Percentiles rank a stretch among this genome's conserved stretches.
phyloP scores from a whole-genome alignment of 192 early-diverging fungal species.

The Coemansia sp. region DNA sequence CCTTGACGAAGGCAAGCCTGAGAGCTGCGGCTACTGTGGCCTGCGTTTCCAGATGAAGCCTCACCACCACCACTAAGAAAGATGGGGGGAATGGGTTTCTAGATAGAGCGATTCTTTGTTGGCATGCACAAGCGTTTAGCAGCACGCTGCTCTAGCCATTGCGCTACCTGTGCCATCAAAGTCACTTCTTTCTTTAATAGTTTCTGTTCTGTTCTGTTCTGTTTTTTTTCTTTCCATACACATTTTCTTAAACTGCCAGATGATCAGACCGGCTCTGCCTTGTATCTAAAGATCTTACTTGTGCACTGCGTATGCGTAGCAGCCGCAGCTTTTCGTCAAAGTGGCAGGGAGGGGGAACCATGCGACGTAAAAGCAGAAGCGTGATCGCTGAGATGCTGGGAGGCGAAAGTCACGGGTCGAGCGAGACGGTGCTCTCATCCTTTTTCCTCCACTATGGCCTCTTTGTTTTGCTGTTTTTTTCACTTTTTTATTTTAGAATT shows the following conservation, averaged over 20 bases:
- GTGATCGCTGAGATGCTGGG: background rate
- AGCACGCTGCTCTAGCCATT: background rate
- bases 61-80: conserved; percentile 58
- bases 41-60: conserved; percentile 74
- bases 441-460: background rate
- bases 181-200: background rate
- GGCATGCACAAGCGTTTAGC: background rate
- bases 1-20: conserved; percentile 60
- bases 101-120: background rate
- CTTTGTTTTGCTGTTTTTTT: background rate
- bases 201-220: background rate
- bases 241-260: background rate
- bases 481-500: conserved; percentile 3
- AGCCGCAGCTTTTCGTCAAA: no score
- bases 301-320: no score
- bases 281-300: background rate
- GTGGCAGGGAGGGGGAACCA: background rate
- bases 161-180: background rate
- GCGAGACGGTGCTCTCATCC: background rate
- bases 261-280: background rate
- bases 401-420: background rate
- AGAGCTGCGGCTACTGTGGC: conserved; percentile 82
- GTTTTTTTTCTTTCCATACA: background rate
- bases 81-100: background rate
- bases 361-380: background rate